Conservation (phyloP, 441 rosid species). For the Macaranga tanarius region DNA sequence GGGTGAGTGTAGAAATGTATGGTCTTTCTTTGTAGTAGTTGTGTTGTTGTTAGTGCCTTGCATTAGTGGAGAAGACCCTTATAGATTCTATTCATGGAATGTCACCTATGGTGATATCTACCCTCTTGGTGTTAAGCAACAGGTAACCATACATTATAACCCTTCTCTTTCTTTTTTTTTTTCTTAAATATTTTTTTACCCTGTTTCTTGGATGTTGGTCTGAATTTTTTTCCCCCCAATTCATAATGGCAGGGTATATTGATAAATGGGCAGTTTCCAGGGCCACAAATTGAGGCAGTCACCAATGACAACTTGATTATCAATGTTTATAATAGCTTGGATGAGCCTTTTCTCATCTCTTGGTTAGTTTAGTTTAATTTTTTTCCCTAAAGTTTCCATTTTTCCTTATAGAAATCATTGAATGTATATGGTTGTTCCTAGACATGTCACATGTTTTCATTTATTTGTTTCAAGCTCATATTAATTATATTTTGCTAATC, state of each 20-base stretch:
- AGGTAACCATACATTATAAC: conserved; percentile 34
- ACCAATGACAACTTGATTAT: conserved; percentile 73
- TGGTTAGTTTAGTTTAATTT: conserved; percentile 39
- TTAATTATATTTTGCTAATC: background rate
- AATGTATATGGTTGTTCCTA: background rate
- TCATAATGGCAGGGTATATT: conserved; percentile 55
- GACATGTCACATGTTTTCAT: background rate
- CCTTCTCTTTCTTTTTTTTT: background rate
- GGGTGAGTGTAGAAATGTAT: conserved; percentile 14
- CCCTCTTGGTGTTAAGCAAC: conserved; percentile 82
- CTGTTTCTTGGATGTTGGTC: background rate
- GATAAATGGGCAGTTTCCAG: conserved; percentile 75
- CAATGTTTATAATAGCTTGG: conserved; percentile 66
- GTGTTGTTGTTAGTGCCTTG: conserved; percentile 21
- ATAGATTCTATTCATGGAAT: conserved; percentile 80
- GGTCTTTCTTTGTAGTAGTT: conserved; percentile 16
- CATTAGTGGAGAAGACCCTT: conserved; percentile 64
- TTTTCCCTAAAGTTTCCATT: too few species aligned
- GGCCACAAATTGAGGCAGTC: conserved; percentile 58
- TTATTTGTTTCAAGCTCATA: background rate
- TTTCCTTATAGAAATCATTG: background rate
- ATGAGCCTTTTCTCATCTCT: conserved; percentile 64
- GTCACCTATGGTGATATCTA: conserved; percentile 74
- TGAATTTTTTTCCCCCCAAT: background rate
- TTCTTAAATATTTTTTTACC: background rate